phyloP scores from a whole-genome alignment of 805 yeast genomes.

The Vanderwaltozyma tropicalis region DNA sequence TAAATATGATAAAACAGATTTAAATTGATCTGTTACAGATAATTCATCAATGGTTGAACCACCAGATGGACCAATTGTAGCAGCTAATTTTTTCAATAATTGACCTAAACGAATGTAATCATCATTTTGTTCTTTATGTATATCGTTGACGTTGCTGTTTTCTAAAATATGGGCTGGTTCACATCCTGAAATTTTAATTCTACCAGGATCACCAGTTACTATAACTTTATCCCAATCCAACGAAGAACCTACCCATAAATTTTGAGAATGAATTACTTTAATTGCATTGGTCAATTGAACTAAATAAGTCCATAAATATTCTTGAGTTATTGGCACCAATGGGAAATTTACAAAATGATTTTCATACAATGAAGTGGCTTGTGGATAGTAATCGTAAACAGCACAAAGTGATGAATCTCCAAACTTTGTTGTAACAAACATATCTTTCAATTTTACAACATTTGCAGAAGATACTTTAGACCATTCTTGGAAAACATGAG shows the following conservation, averaged over 20 bases:
- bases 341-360: slow-evolving; percentile 41
- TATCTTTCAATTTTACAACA: slow-evolving; percentile 60
- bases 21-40: slow-evolving; percentile 36
- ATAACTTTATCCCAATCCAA: slow-evolving; percentile 60
- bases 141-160: slow-evolving; percentile 22
- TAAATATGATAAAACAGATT: slow-evolving; percentile 34
- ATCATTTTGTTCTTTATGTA: slow-evolving; percentile 32
- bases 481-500: slow-evolving; percentile 55
- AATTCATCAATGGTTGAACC: slow-evolving; percentile 6
- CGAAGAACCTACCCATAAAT: slow-evolving; percentile 43
- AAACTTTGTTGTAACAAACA: slow-evolving; percentile 79
- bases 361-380: slow-evolving; percentile 59
- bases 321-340: slow-evolving; percentile 40
- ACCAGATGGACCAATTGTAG: slow-evolving; percentile 6
- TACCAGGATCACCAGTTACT: slow-evolving; percentile 52
- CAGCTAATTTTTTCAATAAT: slow-evolving; percentile 30
- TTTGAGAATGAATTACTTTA: slow-evolving; percentile 51
- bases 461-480: slow-evolving; percentile 38
- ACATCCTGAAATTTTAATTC: slow-evolving; percentile 61
- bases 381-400: slow-evolving; percentile 79
- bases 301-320: slow-evolving; percentile 62
- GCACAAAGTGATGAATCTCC: slow-evolving; percentile 68
- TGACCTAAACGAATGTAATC: slow-evolving; percentile 55
- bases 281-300: slow-evolving; percentile 68
- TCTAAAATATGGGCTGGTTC: slow-evolving; percentile 62